phyloP scores from a whole-genome alignment of 2,329 filamentous ascomycete species.

The Fusarium pseudoanthophilum region DNA sequence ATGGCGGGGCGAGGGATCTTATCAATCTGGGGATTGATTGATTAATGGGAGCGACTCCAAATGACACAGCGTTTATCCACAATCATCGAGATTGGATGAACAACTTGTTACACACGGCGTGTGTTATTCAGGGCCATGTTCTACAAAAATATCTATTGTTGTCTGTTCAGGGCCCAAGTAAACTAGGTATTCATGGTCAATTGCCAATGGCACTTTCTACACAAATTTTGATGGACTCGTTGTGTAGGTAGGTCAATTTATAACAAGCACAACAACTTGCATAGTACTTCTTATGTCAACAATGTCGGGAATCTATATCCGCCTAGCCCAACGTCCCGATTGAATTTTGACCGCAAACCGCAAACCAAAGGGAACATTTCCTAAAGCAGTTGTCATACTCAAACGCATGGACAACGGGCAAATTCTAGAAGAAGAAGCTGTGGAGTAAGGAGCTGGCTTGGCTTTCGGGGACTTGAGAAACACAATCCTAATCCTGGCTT shows the following conservation, averaged over 20 bases:
- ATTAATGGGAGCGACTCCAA: background rate
- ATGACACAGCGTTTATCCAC: slow-evolving; percentile 15
- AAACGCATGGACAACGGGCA: slow-evolving; percentile 26
- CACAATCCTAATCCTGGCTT: slow-evolving; percentile 24
- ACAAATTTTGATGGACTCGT: background rate
- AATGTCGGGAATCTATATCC: background rate
- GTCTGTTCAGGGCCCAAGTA: background rate
- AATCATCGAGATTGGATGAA: background rate
- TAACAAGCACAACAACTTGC: background rate
- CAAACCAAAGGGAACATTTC: slow-evolving; percentile 14
- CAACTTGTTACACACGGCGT: background rate
- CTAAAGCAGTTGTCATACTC: background rate
- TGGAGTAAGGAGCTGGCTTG: slow-evolving; percentile 33
- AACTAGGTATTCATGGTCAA: background rate
- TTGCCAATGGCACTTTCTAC: background rate
- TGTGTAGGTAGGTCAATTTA: too few relatives aligned
- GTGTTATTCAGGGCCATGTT: background rate
- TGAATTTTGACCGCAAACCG: background rate
- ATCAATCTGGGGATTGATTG: slow-evolving; percentile 31
- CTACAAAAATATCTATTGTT: background rate
- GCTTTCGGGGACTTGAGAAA: slow-evolving; percentile 34
- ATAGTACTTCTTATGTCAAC: background rate
- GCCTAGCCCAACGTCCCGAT: background rate
- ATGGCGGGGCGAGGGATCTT: slow-evolving; percentile 39
- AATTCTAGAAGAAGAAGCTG: slow-evolving; percentile 37